A percentile compares a stretch with the other conserved stretches of the same genome.
These are phyloP conservation scores for Naganishia cerealis DNA, from an alignment of 1,284 basidiomycete species.

Conservation along the genomic window DNA sequence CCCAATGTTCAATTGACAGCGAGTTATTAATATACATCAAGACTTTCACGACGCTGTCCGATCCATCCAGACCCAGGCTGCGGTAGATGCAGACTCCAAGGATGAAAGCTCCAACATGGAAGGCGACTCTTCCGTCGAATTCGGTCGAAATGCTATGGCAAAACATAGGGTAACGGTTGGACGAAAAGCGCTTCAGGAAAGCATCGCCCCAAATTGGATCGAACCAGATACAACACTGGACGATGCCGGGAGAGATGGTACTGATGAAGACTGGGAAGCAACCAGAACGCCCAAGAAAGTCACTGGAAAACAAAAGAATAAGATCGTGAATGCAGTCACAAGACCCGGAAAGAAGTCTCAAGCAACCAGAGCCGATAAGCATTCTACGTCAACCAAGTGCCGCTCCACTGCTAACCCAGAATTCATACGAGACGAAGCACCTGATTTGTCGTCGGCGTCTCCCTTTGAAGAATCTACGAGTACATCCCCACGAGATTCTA, in stretches of 20 bases:
- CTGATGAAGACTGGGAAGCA: neutral
- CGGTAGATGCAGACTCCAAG: neutral
- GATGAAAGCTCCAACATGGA: neutral
- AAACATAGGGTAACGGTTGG: neutral
- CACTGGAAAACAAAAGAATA: neutral
- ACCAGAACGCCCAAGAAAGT: neutral
- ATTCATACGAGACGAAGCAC: neutral
- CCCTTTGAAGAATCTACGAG: neutral
- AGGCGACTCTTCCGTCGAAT: neutral
- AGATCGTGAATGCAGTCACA: neutral
- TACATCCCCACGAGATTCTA: neutral
- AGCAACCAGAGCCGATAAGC: neutral
- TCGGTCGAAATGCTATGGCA: neutral
- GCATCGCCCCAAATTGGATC: neutral
- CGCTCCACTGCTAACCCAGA: neutral
- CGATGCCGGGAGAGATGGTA: neutral
- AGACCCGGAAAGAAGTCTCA: neutral
- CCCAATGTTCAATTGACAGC: neutral
- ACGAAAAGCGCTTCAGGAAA: conserved; percentile 17
- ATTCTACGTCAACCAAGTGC: neutral
- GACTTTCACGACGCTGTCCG: conserved; percentile 25
- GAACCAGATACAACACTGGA: conserved; percentile 5
- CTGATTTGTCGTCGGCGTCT: neutral
- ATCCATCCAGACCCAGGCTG: neutral
- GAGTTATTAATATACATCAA: conserved; percentile 30